phyloP scores from a whole-genome alignment of 441 rosid species.

The Erysimum pusillum region DNA sequence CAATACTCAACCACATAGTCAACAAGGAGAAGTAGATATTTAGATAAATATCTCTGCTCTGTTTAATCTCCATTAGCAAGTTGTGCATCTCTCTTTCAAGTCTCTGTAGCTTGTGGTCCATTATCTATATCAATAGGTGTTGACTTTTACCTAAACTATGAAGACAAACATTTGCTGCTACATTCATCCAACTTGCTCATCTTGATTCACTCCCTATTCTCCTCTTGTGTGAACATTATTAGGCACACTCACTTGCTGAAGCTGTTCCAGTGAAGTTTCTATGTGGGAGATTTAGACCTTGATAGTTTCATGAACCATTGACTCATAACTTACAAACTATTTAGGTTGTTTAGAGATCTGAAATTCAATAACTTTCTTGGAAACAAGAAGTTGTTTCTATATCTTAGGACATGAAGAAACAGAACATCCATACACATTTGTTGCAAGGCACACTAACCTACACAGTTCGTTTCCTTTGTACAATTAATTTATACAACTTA shows the following conservation, averaged over 20 bases:
- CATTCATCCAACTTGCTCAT: conserved; percentile 51
- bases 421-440: conserved; percentile 36
- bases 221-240: conserved; percentile 17
- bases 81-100: conserved; percentile 37
- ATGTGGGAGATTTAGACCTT: conserved; percentile 20
- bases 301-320: conserved; percentile 15
- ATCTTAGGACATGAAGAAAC: conserved; percentile 30
- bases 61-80: conserved; percentile 41
- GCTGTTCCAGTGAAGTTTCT: conserved; percentile 2
- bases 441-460: conserved; percentile 40
- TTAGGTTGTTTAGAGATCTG: conserved; percentile 24
- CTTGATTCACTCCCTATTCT: conserved; percentile 32
- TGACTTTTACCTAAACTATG: conserved; percentile 38
- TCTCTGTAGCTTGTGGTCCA: conserved; percentile 43
- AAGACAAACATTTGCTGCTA: conserved; percentile 47
- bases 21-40: conserved; percentile 31
- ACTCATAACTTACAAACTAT: conserved; percentile 21
- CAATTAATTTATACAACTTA: conserved; percentile 31
- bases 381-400: conserved; percentile 30
- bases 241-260: conserved; percentile 36
- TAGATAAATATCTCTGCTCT: conserved; percentile 13
- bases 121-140: neutral
- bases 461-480: conserved; percentile 34
- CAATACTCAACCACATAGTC: conserved; percentile 1
- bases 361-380: conserved; percentile 6